Evolutionary conservation across 176 grass and related monocot species (phyloP).

Genomic region (Carex myosuroides): DNA sequence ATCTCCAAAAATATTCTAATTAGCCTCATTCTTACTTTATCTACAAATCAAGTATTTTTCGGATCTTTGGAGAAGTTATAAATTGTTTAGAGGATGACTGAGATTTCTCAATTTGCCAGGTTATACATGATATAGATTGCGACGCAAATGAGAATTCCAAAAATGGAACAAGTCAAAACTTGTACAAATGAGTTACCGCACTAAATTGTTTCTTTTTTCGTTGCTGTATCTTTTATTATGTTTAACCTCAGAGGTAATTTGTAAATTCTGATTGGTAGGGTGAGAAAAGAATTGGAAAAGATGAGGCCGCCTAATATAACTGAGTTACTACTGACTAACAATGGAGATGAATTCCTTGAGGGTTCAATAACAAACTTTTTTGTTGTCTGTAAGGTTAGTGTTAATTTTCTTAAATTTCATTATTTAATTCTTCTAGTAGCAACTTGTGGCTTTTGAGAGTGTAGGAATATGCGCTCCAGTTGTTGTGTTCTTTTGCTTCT

Average conservation of each 20-base stretch:
- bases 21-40: background rate
- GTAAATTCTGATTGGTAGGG: slow-evolving; percentile 27
- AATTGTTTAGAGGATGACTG: background rate
- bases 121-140: background rate
- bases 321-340: slow-evolving; percentile 67
- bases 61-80: background rate
- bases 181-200: background rate
- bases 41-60: background rate
- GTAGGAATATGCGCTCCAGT: no score
- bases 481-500: background rate
- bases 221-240: background rate
- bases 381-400: slow-evolving; percentile 54
- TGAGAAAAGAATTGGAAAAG: slow-evolving; percentile 75
- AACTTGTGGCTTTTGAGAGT: no score
- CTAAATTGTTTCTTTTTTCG: background rate
- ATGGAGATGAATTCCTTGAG: slow-evolving; percentile 82
- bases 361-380: slow-evolving; percentile 83
- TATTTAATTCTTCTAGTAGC: no score
- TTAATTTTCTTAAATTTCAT: background rate
- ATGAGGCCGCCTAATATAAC: slow-evolving; percentile 67
- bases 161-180: background rate
- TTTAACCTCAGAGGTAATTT: background rate
- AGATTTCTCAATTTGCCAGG: background rate
- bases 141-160: background rate
- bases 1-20: background rate